Conservation (phyloP, 805 yeast genomes). For the Yamadazyma kitorensis region DNA sequence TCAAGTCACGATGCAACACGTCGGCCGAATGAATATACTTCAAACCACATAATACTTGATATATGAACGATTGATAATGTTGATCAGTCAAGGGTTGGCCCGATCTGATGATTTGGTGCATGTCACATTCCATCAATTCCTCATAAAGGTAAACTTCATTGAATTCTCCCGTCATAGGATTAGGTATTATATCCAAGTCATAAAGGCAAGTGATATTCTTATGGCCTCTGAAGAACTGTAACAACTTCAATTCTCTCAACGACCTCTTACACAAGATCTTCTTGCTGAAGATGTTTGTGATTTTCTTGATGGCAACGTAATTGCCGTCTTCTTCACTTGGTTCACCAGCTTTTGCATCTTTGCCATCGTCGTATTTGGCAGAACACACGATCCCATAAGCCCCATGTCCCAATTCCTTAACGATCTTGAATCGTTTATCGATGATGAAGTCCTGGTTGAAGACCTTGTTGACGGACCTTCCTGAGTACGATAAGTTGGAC, state of each 20-base stretch:
- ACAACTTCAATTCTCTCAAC: conserved; percentile 80
- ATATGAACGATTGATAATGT: conserved; percentile 89
- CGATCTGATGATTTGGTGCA: conserved; percentile 94
- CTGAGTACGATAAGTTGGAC: conserved; percentile 17
- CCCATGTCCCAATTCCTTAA: conserved; percentile 95
- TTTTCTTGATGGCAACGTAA: conserved; percentile 89
- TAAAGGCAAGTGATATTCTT: conserved; percentile 93
- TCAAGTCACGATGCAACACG: conserved; percentile 89
- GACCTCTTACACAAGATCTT: conserved; percentile 91
- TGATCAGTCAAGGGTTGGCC: conserved; percentile 93
- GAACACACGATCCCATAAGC: conserved; percentile 97
- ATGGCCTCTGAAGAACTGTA: conserved; percentile 94
- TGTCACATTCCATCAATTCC: conserved; percentile 97
- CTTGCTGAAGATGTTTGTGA: conserved; percentile 89
- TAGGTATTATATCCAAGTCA: conserved; percentile 88
- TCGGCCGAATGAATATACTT: conserved; percentile 89
- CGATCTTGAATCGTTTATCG: conserved; percentile 82
- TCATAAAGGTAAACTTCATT: conserved; percentile 93
- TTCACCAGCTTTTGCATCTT: conserved; percentile 8
- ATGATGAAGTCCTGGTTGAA: conserved; percentile 88
- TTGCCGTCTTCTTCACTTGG: conserved; percentile 35
- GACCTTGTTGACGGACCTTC: conserved; percentile 38
- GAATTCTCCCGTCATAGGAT: conserved; percentile 58
- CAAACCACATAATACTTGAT: conserved; percentile 88
- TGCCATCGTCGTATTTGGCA: conserved; percentile 76